phyloP scores from a whole-genome alignment of 768 basidiomycete species.

The Termitomyces sp. region DNA sequence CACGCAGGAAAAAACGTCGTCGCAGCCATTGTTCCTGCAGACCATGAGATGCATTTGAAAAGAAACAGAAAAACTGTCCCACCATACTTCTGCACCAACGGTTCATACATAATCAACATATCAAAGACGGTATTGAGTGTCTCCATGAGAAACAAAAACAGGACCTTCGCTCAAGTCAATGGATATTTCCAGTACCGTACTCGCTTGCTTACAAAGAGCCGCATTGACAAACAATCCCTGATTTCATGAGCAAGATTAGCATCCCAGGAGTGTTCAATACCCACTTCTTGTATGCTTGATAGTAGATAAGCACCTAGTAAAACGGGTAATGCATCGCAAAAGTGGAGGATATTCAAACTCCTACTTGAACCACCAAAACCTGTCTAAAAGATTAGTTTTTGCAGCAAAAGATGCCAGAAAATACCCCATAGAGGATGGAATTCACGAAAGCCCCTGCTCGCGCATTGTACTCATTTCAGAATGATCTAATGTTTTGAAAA shows the following conservation, averaged over 20 bases:
- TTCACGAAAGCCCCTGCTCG: slow-evolving; percentile 21
- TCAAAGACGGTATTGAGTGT: slow-evolving; percentile 39
- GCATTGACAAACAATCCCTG: slow-evolving; percentile 40
- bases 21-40: slow-evolving; percentile 27
- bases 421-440: slow-evolving; percentile 43
- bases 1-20: slow-evolving; percentile 29
- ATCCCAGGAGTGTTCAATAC: not conserved
- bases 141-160: slow-evolving; percentile 38
- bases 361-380: slow-evolving; percentile 33
- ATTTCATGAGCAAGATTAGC: not conserved
- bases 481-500: not conserved
- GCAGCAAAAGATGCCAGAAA: not conserved
- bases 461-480: not conserved
- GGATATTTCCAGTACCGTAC: not conserved
- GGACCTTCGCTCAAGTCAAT: slow-evolving; percentile 22
- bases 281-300: slow-evolving; percentile 34
- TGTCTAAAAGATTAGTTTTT: slow-evolving; percentile 4
- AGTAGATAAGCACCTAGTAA: slow-evolving; percentile 25
- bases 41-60: not conserved
- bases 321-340: not conserved
- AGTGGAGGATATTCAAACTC: not conserved
- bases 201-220: slow-evolving; percentile 27
- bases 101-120: slow-evolving; percentile 43
- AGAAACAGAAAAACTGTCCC: not conserved
- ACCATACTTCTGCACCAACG: slow-evolving; percentile 39